A percentile compares a stretch with the other conserved stretches of the same genome.
These are phyloP conservation scores for Camelina laxa DNA, from an alignment of 345 rosid species.

Conservation along the genomic window DNA sequence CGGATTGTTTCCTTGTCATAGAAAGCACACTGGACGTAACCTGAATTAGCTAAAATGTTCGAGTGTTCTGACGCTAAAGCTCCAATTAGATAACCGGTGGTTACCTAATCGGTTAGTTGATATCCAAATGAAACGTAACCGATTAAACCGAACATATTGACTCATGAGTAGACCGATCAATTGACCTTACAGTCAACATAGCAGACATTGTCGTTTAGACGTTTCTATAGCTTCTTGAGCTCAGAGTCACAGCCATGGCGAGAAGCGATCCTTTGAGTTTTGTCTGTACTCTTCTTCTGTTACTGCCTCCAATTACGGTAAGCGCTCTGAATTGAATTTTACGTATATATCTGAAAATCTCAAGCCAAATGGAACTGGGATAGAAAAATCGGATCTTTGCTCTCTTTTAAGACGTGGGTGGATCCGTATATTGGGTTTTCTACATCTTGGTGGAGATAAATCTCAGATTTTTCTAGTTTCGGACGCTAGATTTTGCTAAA, in stretches of 20 bases:
- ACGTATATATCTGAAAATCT: background rate
- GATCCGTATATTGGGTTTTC: slow-evolving; percentile 1
- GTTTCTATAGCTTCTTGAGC: slow-evolving; percentile 8
- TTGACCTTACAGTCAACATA: slow-evolving; percentile 8
- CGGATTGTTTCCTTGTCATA: background rate
- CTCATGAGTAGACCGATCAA: slow-evolving; percentile 4
- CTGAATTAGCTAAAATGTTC: background rate
- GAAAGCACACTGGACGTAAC: background rate
- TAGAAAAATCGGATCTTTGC: slow-evolving; percentile 33
- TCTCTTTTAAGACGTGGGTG: slow-evolving; percentile 8
- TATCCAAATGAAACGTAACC: background rate
- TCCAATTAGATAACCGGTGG: background rate
- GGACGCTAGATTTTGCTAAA: background rate
- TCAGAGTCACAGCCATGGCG: slow-evolving; percentile 29
- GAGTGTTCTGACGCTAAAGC: background rate
- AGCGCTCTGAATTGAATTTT: background rate
- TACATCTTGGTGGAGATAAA: background rate
- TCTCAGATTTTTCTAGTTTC: background rate
- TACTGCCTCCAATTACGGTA: slow-evolving; percentile 27
- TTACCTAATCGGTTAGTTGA: background rate
- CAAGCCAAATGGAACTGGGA: slow-evolving; percentile 1
- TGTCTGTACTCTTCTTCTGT: slow-evolving; percentile 26
- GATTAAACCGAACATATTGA: background rate
- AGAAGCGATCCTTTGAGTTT: slow-evolving; percentile 11
- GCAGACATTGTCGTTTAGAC: background rate